Base-by-base conservation (phyloP, 805 yeast genomes). In the Saccharomycopsis selenospora region DNA sequence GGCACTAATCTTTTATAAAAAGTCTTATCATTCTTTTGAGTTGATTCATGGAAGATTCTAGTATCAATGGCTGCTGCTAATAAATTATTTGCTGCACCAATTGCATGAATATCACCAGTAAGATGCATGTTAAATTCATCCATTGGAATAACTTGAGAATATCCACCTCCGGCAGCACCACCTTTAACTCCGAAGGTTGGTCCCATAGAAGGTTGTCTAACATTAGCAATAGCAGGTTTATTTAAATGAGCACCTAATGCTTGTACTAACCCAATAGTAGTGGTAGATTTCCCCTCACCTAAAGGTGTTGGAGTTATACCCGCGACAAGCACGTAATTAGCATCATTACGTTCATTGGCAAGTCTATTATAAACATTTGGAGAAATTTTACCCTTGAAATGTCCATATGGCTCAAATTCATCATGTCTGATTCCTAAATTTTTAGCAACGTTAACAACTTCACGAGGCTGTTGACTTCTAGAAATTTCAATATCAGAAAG, bases 81-180 rank as follows among this genome's bases (percentile, higher is more conserved):
- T 61, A 91, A 72, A 71, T 91, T 91, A 58, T 87, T 90, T 29
- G 98, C 98, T 51, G 89, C 89, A 45, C 89, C 80, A 52, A 91
- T 89, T 42, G 98, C 98, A 67, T 91, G 98, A 57, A 91, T 91
- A 65, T 91, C 99, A 63, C 98, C 98, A 45, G 98, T 91, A 57
- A 91, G 74, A 65, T 91, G 98, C 86, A 93, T 79, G 71, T 93
- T 91, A 74, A 91, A 91, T 69, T 91, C 97, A 67, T 91, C 99
- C 97, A 91, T 91, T 46, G 98, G 98, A 59, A 91, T 90, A 42
- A 91, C 98, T 69, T 91, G 98, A 2, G 98, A 77, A 67, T 89
- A 91, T 43, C 98, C 98, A 63, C 98, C 99, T 59, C 99, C 99
- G 17, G 98, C 98, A 50, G 99, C 99, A 66, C 98, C 98, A 61